Percentiles rank a stretch among this genome's conserved stretches.
Conservation (phyloP, 2,329 filamentous ascomycete species). For the Colletotrichum ledebouriae region DNA sequence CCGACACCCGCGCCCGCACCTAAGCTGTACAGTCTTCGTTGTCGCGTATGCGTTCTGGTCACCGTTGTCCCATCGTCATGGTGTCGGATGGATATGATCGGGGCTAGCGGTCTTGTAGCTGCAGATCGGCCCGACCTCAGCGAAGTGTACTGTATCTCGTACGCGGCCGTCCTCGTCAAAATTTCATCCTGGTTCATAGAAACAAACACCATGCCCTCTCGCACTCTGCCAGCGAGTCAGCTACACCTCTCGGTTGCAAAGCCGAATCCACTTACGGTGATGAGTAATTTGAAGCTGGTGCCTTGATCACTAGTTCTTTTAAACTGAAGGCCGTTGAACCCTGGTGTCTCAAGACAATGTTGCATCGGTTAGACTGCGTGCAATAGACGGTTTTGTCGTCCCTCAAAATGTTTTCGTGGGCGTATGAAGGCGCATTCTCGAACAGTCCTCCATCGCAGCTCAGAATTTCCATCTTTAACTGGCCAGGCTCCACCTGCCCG, state of each 20-base stretch:
- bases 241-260: slow-evolving; percentile 26
- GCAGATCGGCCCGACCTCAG: slow-evolving; percentile 45
- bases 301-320: slow-evolving; percentile 89
- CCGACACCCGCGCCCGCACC: slow-evolving; percentile 43
- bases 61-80: slow-evolving; percentile 65
- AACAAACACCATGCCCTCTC: slow-evolving; percentile 93
- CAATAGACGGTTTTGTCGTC: slow-evolving; percentile 90
- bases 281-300: slow-evolving; percentile 82
- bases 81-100: slow-evolving; percentile 66
- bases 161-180: slow-evolving; percentile 78
- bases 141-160: slow-evolving; percentile 76
- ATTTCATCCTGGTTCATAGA: slow-evolving; percentile 87
- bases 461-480: slow-evolving; percentile 86
- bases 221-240: slow-evolving; percentile 68
- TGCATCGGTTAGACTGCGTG: slow-evolving; percentile 88
- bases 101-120: slow-evolving; percentile 41
- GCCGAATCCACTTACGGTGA: slow-evolving; percentile 77
- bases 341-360: slow-evolving; percentile 86
- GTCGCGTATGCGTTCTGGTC: slow-evolving; percentile 58
- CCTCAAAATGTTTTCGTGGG: slow-evolving; percentile 84
- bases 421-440: slow-evolving; percentile 73
- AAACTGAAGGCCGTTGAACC: slow-evolving; percentile 85
- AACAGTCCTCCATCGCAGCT: slow-evolving; percentile 88
- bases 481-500: slow-evolving; percentile 87
- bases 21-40: slow-evolving; percentile 61